These are phyloP conservation scores for Scutellaria baicalensis DNA, from an alignment of 257 asterid genomes.

Conservation along the genomic window DNA sequence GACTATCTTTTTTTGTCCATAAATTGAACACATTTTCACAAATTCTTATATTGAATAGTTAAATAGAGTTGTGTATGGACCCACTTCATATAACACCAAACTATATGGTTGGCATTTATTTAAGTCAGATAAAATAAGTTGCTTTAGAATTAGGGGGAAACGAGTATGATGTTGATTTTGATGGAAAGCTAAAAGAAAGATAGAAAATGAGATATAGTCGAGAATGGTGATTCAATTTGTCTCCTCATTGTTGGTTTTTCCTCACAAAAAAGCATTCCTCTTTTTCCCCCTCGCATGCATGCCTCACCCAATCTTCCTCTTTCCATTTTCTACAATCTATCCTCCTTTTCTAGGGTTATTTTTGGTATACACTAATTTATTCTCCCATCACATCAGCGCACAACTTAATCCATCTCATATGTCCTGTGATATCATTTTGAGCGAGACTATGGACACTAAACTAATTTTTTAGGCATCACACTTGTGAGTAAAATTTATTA, in stretches of 20 bases:
- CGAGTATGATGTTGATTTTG: constrained; percentile 17
- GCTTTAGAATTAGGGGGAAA: neutral
- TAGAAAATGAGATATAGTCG: constrained; percentile 1
- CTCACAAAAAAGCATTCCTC: constrained; percentile 2
- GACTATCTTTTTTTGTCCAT: no score
- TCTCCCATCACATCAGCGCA: no score
- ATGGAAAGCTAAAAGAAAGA: neutral
- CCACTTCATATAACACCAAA: constrained; percentile 1
- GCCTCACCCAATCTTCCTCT: neutral
- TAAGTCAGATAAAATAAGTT: neutral
- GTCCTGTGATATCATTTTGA: no score
- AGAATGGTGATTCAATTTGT: constrained; percentile 16
- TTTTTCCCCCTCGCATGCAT: constrained; percentile 3
- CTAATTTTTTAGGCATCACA: no score
- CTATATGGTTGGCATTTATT: constrained; percentile 13
- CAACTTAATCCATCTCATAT: no score
- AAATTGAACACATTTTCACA: no score
- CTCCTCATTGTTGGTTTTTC: neutral
- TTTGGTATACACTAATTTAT: neutral
- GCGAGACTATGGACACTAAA: no score
- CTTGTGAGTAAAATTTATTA: no score
- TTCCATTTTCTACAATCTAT: neutral
- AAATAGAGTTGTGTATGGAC: no score
- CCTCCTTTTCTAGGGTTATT: neutral
- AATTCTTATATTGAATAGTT: no score